phyloP scores from a whole-genome alignment of 768 basidiomycete genomes.

The Tephrocybe sp. region DNA sequence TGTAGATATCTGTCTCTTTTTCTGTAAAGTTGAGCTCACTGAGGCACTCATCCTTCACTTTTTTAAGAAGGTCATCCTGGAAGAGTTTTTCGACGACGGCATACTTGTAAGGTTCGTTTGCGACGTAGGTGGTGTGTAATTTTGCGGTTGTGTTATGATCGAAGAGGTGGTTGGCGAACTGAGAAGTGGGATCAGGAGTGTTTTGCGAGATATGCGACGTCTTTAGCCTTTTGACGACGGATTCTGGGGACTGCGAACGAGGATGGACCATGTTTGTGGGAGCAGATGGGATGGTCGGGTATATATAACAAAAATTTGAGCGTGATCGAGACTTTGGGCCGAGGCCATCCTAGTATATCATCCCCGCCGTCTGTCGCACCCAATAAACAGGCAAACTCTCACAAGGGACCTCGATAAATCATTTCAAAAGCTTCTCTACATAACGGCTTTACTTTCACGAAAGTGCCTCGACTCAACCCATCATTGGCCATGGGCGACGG shows the following conservation, averaged over 20 bases:
- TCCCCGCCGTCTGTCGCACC: too few species aligned
- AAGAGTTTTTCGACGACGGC: constrained; percentile 79
- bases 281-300: background rate
- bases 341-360: too few species aligned
- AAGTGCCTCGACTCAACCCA: too few species aligned
- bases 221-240: constrained; percentile 27
- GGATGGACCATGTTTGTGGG: constrained; percentile 25
- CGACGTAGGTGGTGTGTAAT: constrained; percentile 53
- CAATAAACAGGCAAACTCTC: too few species aligned
- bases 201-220: constrained; percentile 21
- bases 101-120: constrained; percentile 76
- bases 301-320: constrained; percentile 14
- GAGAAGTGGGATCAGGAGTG: constrained; percentile 30
- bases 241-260: constrained; percentile 25
- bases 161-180: constrained; percentile 57
- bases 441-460: too few species aligned
- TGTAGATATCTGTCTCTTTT: constrained; percentile 99
- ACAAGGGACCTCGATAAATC: too few species aligned
- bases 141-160: constrained; percentile 52
- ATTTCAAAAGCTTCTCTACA: too few species aligned
- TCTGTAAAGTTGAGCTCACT: constrained; percentile 78
- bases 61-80: constrained; percentile 74
- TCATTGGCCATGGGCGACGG: too few species aligned
- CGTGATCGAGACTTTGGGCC: constrained; percentile 15
- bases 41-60: constrained; percentile 83